Evolutionary conservation across 1,139 yeast species (phyloP), one percentile per base, ranked within the genome.

Genomic region (Debaryomycetaceae sp.): DNA sequence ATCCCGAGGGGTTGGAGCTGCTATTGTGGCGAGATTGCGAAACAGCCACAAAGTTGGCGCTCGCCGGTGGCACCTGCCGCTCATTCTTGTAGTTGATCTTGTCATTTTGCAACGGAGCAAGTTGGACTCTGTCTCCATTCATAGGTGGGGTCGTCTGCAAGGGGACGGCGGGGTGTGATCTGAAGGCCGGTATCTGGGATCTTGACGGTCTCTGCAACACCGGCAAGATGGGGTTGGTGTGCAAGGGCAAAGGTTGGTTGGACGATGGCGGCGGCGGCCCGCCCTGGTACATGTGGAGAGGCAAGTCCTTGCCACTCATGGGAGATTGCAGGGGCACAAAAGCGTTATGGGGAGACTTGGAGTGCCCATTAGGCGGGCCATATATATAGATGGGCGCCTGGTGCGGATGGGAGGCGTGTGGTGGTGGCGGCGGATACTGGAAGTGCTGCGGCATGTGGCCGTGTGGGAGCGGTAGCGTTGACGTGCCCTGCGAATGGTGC

Each of bases 281-380:
- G 27, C 16, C 17, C 15, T 18, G 10, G 38, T 27, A 14, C 34
- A 32, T 19, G 26, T n/a, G 16, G 25, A 18, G 25, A 18, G 25
- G 16, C 15, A 17, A 10, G 35, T 31, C 2, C 32, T 34, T 4
- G 39, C 38, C 8, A 42, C 42, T 17, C 39, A 23, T 27, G 39
- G 42, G 12, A 28, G 15, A 25, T 10, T 37, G 28, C 8, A 23
- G 25, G 23, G 18, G 10, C 25, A 28, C 11, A 28, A 16, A 16
- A 17, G 16, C n/a, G n/a, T n/a, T n/a, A n/a, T n/a, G n/a, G n/a
- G n/a, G n/a, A n/a, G n/a, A n/a, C n/a, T n/a, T n/a, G n/a, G n/a
- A n/a, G n/a, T n/a, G n/a, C n/a, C n/a, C n/a, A n/a, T n/a, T n/a
- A 20, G 9, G 14, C 13, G 23, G 16, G 14, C 30, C 8, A 25